Base-by-base conservation (phyloP, 2,329 filamentous ascomycete genomes). In the Laburnicola sp. region DNA sequence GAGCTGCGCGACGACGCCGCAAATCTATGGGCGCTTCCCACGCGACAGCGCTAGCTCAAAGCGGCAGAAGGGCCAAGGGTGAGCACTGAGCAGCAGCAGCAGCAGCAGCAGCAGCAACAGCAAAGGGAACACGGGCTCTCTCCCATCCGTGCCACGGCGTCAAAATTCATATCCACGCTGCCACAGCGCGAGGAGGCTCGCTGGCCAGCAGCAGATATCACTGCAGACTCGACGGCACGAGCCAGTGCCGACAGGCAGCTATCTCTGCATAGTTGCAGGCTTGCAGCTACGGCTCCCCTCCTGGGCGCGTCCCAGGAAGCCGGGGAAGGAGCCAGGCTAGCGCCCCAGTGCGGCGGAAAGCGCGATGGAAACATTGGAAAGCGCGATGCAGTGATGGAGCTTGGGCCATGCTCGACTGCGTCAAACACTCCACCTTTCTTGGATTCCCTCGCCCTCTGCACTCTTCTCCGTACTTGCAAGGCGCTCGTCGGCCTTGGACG, bases 361-460 rank as follows among this genome's bases (percentile, higher is more conserved):
- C 51, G 58, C 50, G 40, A 53, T 39, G 34, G 6, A 16, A 16
- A 16, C 16, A 16, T 16, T 16, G 16, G 16, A 16, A 16, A 30
- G 6, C 28, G 28, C 28, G 10, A 10, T 30, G 28, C 43, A 45
- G 43, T 45, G 34, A 31, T 38, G 53, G 49, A 58, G 65, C 61
- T 60, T 56, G 60, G 64, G 42, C 61, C 62, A 50, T 21, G 21
- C 25, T 9, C 32, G 23, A 60, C 44, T 48, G 59, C 16, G 60
- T 65, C 58, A 54, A 57, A 59, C 30, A 50, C 45, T 37, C 47
- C 50, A 46, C 49, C 38, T 11, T 9, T 4, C 21, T 27, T 32
- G 28, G 43, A 37, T 26, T 28, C 6, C 32, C 34, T 45, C 41
- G 16, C 38, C 48, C 43, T 49, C 45, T 46, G 25, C 47, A 40